Evolutionary conservation across 768 basidiomycete species (phyloP), one percentile per base, ranked within the genome.

Genomic region (Leccinum fibrillosum): DNA sequence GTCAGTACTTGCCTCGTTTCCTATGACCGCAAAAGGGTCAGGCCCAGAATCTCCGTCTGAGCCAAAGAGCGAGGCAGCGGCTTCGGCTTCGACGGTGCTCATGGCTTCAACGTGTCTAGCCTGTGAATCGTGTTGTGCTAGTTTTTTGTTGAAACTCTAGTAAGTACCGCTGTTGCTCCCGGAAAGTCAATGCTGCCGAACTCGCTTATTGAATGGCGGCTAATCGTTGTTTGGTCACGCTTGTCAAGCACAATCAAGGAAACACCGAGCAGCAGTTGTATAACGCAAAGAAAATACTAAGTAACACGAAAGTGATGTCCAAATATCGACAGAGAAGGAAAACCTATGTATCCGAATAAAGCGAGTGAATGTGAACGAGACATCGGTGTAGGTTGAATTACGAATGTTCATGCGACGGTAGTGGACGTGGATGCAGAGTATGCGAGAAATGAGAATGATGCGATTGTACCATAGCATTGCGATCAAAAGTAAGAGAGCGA

Each of bases 41-140:
- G 80, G 76, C 17, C 75, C 75, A 52, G 82, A 67, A 67, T 90
- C 87, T 37, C 62, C 63, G 32, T 82, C 82, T 53, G 82, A 74
- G 60, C 85, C 88, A 77, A 93, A 93, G 49, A 93, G 86, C 57
- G 88, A 86, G 53, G 90, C 87, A 35, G 91, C 91, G 63, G 88
- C 85, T 77, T 90, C 91, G 63, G 88, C 85, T 77, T 90, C 89
- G 56, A 87, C 83, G 63, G 79, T 77, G 70, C 77, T 81, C 86
- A 88, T 88, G 66, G 66, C 65, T 72, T 62, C 69, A 74, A 63
- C 72, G 71, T 74, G 71, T 67, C 54, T 48, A 51, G 49, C 37
- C 52, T 62, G 55, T 49, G 49, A 59, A 56, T 52, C 32, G 60
- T 28, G 55, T 49, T 32, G 59, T 39, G 25, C 28, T 58, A 56